These are phyloP conservation scores for Pleurotus djamor DNA, from an alignment of 768 basidiomycete genomes.

Conservation along the genomic window DNA sequence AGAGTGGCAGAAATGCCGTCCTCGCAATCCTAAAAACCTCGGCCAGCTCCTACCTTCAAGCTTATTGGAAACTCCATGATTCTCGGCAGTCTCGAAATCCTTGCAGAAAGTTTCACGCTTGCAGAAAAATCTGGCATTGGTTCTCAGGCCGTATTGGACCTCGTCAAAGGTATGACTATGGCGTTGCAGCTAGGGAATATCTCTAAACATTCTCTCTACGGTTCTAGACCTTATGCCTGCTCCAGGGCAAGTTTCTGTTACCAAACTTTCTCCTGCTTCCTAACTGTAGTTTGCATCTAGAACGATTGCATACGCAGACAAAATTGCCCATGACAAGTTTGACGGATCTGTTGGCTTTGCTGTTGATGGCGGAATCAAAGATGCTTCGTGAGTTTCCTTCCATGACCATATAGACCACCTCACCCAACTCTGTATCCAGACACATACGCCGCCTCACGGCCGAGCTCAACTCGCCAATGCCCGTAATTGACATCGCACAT, in stretches of 20 bases:
- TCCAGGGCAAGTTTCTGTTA: slow-evolving; percentile 40
- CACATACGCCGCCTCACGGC: slow-evolving; percentile 72
- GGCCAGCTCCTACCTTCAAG: slow-evolving; percentile 75
- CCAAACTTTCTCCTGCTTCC: not conserved
- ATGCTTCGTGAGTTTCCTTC: slow-evolving; percentile 57
- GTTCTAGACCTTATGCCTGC: slow-evolving; percentile 64
- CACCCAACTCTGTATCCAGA: no score
- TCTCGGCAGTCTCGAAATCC: slow-evolving; percentile 71
- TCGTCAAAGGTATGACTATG: slow-evolving; percentile 72
- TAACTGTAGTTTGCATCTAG: slow-evolving; percentile 25
- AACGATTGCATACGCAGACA: slow-evolving; percentile 55
- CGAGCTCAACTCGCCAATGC: slow-evolving; percentile 69
- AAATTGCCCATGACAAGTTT: slow-evolving; percentile 74
- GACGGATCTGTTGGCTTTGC: slow-evolving; percentile 74
- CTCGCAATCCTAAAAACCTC: no score
- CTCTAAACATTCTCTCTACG: no score
- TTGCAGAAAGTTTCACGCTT: slow-evolving; percentile 83
- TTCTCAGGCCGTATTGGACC: slow-evolving; percentile 48
- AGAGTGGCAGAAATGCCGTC: no score
- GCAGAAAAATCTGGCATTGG: slow-evolving; percentile 84
- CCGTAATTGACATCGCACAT: slow-evolving; percentile 67
- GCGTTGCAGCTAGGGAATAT: no score
- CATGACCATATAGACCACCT: no score
- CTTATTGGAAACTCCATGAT: slow-evolving; percentile 80
- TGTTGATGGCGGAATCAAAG: slow-evolving; percentile 87